Percentiles rank a stretch among this genome's conserved stretches.
These are phyloP conservation scores for Nectriaceae sp. DNA, from an alignment of 2,329 filamentous ascomycete genomes.

Conservation along the genomic window DNA sequence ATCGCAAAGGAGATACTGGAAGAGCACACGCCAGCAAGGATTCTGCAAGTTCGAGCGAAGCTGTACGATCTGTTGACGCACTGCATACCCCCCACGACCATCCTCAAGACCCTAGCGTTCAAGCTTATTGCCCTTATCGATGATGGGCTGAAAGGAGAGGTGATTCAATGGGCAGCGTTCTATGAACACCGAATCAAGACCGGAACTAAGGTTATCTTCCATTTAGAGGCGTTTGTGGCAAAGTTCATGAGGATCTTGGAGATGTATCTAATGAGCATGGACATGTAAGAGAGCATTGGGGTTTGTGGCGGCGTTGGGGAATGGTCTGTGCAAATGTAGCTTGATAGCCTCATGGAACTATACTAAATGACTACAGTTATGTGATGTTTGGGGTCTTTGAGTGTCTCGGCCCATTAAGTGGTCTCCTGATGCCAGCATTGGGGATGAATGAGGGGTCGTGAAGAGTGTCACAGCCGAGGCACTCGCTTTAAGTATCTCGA, in stretches of 20 bases:
- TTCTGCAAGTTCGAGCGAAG: conserved; percentile 85
- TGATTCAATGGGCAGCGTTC: conserved; percentile 95
- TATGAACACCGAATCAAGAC: conserved; percentile 94
- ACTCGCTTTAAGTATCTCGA: no score
- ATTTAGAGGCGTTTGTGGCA: conserved; percentile 95
- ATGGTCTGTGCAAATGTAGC: no score
- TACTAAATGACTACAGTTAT: no score
- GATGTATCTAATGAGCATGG: conserved; percentile 88
- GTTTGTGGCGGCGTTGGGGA: conserved; percentile 25
- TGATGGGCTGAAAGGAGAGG: conserved; percentile 84
- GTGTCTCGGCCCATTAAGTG: no score
- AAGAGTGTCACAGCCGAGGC: no score
- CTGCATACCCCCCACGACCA: conserved; percentile 92
- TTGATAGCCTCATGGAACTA: no score
- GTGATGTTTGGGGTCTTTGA: no score
- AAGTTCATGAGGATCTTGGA: conserved; percentile 98
- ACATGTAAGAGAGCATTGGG: conserved; percentile 47
- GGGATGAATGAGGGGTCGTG: no score
- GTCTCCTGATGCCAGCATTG: no score
- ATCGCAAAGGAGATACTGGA: conserved; percentile 93
- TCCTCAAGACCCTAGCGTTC: conserved; percentile 93
- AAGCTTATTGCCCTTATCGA: conserved; percentile 87
- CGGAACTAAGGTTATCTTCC: conserved; percentile 95
- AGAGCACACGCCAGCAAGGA: conserved; percentile 86
- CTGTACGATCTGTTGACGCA: conserved; percentile 97